These are phyloP conservation scores for Ophiobolus disseminans DNA, from an alignment of 2,329 filamentous ascomycete genomes.

Conservation along the genomic window DNA sequence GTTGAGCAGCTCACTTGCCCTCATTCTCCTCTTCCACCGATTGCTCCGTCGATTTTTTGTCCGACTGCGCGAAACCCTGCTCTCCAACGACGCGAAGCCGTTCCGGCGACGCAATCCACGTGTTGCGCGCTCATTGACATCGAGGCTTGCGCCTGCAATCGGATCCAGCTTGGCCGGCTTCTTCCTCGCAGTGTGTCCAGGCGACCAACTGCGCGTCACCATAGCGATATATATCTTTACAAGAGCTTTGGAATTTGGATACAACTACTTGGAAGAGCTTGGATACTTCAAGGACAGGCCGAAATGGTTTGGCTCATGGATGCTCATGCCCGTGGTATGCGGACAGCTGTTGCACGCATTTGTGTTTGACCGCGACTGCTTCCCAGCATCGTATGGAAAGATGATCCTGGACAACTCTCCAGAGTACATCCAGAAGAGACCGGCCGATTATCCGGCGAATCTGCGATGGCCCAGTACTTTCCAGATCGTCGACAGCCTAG, in stretches of 20 bases:
- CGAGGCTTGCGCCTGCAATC: slow-evolving; percentile 83
- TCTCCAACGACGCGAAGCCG: slow-evolving; percentile 78
- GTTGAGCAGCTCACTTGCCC: slow-evolving; percentile 81
- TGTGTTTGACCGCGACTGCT: slow-evolving; percentile 60
- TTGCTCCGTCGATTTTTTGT: slow-evolving; percentile 89
- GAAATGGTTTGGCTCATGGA: slow-evolving; percentile 65
- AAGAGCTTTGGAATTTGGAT: slow-evolving; percentile 82
- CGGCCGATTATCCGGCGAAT: slow-evolving; percentile 69
- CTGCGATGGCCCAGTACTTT: slow-evolving; percentile 77
- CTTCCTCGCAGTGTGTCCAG: slow-evolving; percentile 77
- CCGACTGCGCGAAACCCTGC: slow-evolving; percentile 77
- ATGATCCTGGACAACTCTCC: slow-evolving; percentile 76
- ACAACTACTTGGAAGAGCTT: slow-evolving; percentile 80
- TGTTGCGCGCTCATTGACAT: slow-evolving; percentile 77
- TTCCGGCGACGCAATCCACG: slow-evolving; percentile 85
- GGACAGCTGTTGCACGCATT: slow-evolving; percentile 60
- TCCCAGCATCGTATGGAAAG: slow-evolving; percentile 63
- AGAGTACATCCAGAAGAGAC: slow-evolving; percentile 78
- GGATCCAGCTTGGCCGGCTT: slow-evolving; percentile 88
- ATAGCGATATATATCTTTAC: slow-evolving; percentile 83
- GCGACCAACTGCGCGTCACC: slow-evolving; percentile 74
- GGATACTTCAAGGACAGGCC: slow-evolving; percentile 71
- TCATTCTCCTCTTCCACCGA: slow-evolving; percentile 86
- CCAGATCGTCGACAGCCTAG: slow-evolving; percentile 81
- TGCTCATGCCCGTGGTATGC: slow-evolving; percentile 58